Evolutionary conservation across 768 basidiomycete genomes (phyloP), one percentile per base, ranked within the genome.

Genomic region (Trametopsis cervina): DNA sequence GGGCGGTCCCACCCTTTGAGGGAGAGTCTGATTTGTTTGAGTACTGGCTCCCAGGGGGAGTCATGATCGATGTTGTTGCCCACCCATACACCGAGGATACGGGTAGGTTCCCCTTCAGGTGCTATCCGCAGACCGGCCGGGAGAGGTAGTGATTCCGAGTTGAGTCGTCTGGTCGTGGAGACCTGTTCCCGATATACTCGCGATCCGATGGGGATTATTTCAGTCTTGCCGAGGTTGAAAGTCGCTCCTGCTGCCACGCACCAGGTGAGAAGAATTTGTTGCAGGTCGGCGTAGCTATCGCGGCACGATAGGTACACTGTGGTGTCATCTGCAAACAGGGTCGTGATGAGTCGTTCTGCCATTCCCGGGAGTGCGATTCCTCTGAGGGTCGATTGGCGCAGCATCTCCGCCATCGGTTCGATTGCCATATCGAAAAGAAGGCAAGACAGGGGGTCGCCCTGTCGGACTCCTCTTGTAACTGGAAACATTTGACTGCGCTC

Each of bases 281-380:
- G 12, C 0, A 59, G 46, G 13, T 22, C 41, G 5, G 11, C 10
- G 24, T 52, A 56, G 13, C 52, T 26, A 40, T 69, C 68, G 0
- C 23, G 7, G 0, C 44, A 4, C 0, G 51, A 44, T 1, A 66
- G 47, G 44, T 54, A 66, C 0, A 56, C 44, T 1, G 55, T 58
- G 0, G 66, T 65, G 29, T 66, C 62, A 36, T 66, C 64, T 0
- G 61, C 59, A 49, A 60, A 64, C 4, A 64, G 51, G 0, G 52
- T 54, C 0, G 50, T 44, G 0, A 62, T 50, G 5, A 60, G 24
- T 18, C 36, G 49, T 22, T 47, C 46, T n/a, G 13, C n/a, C 21
- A 12, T 15, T 13, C 46, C 46, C 13, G 37, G 36, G n/a, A 47
- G 10, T 21, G 5, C 6, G 20, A 4, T 39, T 6, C 46, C 46